Base-by-base conservation (phyloP, 1,284 basidiomycete species). In the Rhodotorula sp. region DNA sequence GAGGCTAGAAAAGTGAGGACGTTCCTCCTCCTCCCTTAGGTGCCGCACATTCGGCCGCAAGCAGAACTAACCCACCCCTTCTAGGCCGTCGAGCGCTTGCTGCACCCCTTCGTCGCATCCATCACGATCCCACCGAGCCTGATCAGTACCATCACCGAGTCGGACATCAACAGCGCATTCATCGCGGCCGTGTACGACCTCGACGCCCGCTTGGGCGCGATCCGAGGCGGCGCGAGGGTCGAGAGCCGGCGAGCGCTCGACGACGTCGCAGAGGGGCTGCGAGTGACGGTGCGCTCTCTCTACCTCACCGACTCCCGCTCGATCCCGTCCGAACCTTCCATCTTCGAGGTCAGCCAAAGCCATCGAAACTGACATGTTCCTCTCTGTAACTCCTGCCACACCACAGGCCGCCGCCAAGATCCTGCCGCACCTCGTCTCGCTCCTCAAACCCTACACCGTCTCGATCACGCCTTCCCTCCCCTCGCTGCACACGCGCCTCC, bases 401-500 rank as follows among this genome's bases (percentile, higher is more conserved):
- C n/a, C 34, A 50, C 78, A 94, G 92, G 91, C 91, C 52, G 88
- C 93, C 3, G 89, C 89, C 16, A 95, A 95, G 80, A 85, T 99
- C 45, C 88, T 93, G n/a, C 84, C 85, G 0, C 95, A 94, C 83
- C 92, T 99, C 77, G 84, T 94, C 19, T 85, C 87, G 1, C 83
- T 97, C 8, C 86, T 98, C 74, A 87, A 89, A 60, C 90, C 94
- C 15, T 90, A 97, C 67, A 87, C 89, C 64, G 83, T 83, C 31
- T 93, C 88, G 71, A 89, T 98, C 75, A 90, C 92, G 18, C 93
- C 93, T 14, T 97, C 99, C 79, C 87, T 98, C 82, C 92, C 93
- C 77, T 89, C 97, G 59, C 84, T 98, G 3, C 97, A 99, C 79
- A 91, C 91, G 0, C 90, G 91, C 0, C 85, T 98, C 64, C 83